Conservation (phyloP, 495 filamentous ascomycete species). For the Melanomma pulvis-pyrius region DNA sequence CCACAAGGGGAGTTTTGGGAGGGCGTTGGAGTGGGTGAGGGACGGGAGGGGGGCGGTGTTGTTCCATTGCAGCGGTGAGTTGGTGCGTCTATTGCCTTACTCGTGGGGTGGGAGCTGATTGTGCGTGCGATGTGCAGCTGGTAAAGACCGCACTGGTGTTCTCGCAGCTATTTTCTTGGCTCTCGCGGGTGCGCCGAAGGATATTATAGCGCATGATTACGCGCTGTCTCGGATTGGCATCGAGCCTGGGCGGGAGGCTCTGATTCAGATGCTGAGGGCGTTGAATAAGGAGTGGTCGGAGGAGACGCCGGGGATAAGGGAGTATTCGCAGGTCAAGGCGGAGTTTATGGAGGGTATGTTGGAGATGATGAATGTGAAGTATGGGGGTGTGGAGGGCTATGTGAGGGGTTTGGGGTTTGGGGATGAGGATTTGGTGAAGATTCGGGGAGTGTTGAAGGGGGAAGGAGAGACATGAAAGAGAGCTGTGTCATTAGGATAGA, state of each 20-base stretch:
- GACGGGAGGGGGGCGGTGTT: conserved; percentile 51
- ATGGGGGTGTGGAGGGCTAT: conserved; percentile 60
- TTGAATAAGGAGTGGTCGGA: conserved; percentile 46
- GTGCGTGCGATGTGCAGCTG: conserved; percentile 41
- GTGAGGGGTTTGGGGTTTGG: conserved; percentile 57
- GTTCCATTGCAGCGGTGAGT: conserved; percentile 58
- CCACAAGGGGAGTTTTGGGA: conserved; percentile 43
- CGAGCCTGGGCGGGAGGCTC: conserved; percentile 46
- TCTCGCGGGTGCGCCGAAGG: conserved; percentile 59
- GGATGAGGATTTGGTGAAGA: conserved; percentile 52
- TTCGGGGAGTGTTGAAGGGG: conserved; percentile 48
- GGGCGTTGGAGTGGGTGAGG: conserved; percentile 49
- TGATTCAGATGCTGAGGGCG: conserved; percentile 51
- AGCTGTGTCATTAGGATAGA: too few species aligned
- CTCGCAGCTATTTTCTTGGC: conserved; percentile 61
- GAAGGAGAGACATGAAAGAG: too few species aligned
- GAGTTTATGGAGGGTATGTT: conserved; percentile 55
- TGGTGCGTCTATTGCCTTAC: neutral
- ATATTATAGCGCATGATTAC: conserved; percentile 65
- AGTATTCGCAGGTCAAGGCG: conserved; percentile 34
- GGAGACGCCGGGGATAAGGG: conserved; percentile 35
- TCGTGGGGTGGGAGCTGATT: neutral
- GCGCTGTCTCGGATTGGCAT: conserved; percentile 61
- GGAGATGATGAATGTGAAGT: conserved; percentile 52
- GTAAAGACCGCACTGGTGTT: conserved; percentile 68